Evolutionary conservation across 805 yeast genomes (phyloP), one percentile per base, ranked within the genome.

Genomic region (Kluyveromyces starmeri): DNA sequence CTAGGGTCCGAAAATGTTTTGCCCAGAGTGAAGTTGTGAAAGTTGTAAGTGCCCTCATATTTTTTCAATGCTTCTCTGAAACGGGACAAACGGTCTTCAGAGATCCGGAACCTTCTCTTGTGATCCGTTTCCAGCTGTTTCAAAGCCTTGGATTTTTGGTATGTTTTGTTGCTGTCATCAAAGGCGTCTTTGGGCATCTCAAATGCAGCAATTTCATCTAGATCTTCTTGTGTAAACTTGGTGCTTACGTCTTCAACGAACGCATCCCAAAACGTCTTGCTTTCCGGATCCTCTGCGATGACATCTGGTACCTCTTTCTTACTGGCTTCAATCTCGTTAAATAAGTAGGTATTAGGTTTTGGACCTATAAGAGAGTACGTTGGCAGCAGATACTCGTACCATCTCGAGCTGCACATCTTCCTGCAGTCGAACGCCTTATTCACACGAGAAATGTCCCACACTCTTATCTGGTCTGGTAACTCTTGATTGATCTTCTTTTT

Each of bases 391-490:
- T 92, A 92, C 63, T 92, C 98, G 58, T 92, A 92, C 42, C 94
- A 70, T 55, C 98, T 75, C n/a, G 96, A 85, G 3, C 92, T 79
- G 64, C 98, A 92, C 81, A 86, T 74, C 55, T 84, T 86, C 46
- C 97, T 71, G 60, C 96, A 86, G 58, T 92, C 97, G 58, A 92
- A 92, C 0, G 88, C 74, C 50, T 85, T 83, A 57, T 88, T 88
- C 8, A 83, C 81, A 48, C 97, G 71, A 54, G 78, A 83, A 41
- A 79, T 76, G 14, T 95, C 96, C 97, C 97, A 92, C 9, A 92
- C 70, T 43, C 95, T 70, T 44, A 92, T 84, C 42, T 83, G 88
- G 7, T 73, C 86, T 1, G 98, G 98, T 36, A 92, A 65, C 20
- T 65, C 55, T 2, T 66, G 59, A 58, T 92, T 92, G 59, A 92